These are phyloP conservation scores for Yarrowia sp. DNA, from an alignment of 805 yeast species.

Conservation along the genomic window DNA sequence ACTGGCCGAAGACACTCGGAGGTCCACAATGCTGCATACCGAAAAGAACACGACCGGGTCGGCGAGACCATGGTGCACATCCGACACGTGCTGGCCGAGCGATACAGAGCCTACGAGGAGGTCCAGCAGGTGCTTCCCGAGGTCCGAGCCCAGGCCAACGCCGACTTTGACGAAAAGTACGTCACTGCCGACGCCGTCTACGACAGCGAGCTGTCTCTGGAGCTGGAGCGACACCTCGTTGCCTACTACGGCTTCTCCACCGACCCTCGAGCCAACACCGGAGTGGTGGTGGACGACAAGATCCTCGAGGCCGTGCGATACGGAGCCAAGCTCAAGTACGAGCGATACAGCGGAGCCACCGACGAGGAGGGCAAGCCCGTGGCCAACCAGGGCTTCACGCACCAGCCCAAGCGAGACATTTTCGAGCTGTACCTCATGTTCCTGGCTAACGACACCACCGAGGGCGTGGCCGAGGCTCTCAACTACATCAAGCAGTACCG, in stretches of 20 bases:
- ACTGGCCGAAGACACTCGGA: constrained; percentile 51
- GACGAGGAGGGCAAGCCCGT: constrained; percentile 25
- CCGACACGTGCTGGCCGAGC: constrained; percentile 84
- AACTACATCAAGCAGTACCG: constrained; percentile 58
- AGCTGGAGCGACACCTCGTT: constrained; percentile 77
- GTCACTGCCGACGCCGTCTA: constrained; percentile 60
- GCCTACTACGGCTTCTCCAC: constrained; percentile 87
- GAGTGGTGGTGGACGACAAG: constrained; percentile 55
- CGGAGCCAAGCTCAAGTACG: constrained; percentile 72
- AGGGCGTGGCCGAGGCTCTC: constrained; percentile 54
- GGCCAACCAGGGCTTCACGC: constrained; percentile 44
- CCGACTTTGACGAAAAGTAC: constrained; percentile 65
- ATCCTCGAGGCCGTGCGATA: constrained; percentile 64
- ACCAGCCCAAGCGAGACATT: constrained; percentile 46
- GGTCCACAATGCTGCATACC: constrained; percentile 46
- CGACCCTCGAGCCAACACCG: constrained; percentile 41
- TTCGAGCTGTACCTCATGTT: constrained; percentile 60
- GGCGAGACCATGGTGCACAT: constrained; percentile 77
- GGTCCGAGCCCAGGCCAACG: constrained; percentile 58
- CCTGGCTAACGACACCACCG: constrained; percentile 55
- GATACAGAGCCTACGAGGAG: constrained; percentile 72
- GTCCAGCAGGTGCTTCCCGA: constrained; percentile 58
- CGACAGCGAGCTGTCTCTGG: constrained; percentile 68
- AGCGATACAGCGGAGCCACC: constrained; percentile 55
- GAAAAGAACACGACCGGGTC: constrained; percentile 54